Evolutionary conservation across 169 alveolate species (phyloP).

Genomic region (Toxoplasma gondii): DNA sequence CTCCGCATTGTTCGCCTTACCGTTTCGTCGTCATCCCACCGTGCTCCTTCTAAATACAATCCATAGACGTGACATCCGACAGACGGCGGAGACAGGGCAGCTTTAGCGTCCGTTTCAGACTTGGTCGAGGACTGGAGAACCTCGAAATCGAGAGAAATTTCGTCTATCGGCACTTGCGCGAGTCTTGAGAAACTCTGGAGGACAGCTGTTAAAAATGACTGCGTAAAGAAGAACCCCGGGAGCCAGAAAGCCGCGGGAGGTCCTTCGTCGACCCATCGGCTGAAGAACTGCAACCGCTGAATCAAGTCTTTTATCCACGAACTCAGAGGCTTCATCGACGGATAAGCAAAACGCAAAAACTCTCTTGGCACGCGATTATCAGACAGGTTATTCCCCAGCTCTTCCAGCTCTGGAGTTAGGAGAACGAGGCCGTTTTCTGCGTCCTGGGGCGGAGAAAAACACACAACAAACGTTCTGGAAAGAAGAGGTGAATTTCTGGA

Average conservation of each 20-base stretch:
- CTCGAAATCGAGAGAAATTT: slow-evolving; percentile 84
- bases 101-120: background rate
- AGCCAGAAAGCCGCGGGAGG: slow-evolving; percentile 90
- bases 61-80: slow-evolving; percentile 91
- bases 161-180: slow-evolving; percentile 89
- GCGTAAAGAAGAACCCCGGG: slow-evolving; percentile 90
- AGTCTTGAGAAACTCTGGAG: slow-evolving; percentile 90
- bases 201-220: slow-evolving; percentile 91
- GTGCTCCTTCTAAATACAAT: slow-evolving; percentile 92
- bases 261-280: slow-evolving; percentile 90
- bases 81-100: slow-evolving; percentile 27
- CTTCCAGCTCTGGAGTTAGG: slow-evolving; percentile 88
- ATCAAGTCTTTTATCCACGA: slow-evolving; percentile 86
- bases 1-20: slow-evolving; percentile 7
- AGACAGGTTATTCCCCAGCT: slow-evolving; percentile 78
- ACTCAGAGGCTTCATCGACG: slow-evolving; percentile 88
- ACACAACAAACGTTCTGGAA: background rate
- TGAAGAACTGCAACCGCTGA: slow-evolving; percentile 85
- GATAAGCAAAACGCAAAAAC: slow-evolving; percentile 89
- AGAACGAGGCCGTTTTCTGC: slow-evolving; percentile 89
- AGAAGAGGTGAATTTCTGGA: background rate
- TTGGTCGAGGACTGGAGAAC: slow-evolving; percentile 50
- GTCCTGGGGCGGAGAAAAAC: slow-evolving; percentile 77
- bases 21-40: slow-evolving; percentile 80
- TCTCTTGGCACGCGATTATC: slow-evolving; percentile 87